Conservation (phyloP, 192 early-diverging fungal genomes). For the Phycomyces blakesleeanus region DNA sequence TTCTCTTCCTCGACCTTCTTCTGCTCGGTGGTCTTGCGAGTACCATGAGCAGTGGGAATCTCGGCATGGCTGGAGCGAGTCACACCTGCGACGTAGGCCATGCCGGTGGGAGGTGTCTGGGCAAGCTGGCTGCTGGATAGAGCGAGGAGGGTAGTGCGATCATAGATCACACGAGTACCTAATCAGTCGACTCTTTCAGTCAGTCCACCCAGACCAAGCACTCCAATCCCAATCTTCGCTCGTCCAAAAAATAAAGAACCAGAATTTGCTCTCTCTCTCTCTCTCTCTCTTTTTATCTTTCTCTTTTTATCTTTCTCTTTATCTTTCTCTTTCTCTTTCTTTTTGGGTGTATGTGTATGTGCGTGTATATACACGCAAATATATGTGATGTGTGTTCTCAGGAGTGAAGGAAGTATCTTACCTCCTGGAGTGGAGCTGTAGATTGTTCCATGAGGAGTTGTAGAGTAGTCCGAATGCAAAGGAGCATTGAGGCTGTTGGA, state of each 20-base stretch:
- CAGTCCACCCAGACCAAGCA: no score
- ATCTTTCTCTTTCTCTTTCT: no score
- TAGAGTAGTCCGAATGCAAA: slow-evolving; percentile 53
- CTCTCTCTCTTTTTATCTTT: no score
- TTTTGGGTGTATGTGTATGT: no score
- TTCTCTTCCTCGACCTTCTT: slow-evolving; percentile 27
- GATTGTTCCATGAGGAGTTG: slow-evolving; percentile 58
- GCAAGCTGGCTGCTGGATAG: slow-evolving; percentile 60
- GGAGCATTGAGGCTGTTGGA: slow-evolving; percentile 46
- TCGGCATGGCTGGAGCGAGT: slow-evolving; percentile 34
- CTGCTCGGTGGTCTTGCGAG: slow-evolving; percentile 23
- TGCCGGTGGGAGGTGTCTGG: slow-evolving; percentile 51
- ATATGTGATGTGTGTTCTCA: no score
- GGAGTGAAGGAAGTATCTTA: slow-evolving; percentile 10
- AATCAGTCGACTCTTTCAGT: neutral
- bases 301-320: no score
- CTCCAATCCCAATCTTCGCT: neutral
- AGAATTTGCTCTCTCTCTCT: slow-evolving; percentile 9
- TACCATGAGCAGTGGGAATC: slow-evolving; percentile 7
- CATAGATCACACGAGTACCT: slow-evolving; percentile 66
- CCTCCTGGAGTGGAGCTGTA: slow-evolving; percentile 61
- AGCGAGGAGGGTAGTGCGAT: slow-evolving; percentile 55
- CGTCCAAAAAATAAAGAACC: slow-evolving; percentile 10
- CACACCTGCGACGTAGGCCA: slow-evolving; percentile 60
- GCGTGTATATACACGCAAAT: no score